Conservation (phyloP, 805 yeast genomes). For the Zygosaccharomyces rouxii region DNA sequence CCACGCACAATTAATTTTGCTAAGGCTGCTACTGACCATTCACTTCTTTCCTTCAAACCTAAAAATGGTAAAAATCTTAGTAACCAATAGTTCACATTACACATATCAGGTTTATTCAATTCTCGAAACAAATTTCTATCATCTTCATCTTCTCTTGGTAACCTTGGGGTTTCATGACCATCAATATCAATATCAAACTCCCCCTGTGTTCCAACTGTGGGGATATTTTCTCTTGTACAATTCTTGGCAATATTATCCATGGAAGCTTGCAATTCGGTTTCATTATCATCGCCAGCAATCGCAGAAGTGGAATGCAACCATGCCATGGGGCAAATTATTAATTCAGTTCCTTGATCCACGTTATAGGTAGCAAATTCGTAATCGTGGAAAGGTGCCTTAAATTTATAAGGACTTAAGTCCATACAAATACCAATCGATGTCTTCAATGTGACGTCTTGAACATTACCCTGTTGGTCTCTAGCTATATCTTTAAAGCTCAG, state of each 20-base stretch:
- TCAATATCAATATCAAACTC: constrained; percentile 23
- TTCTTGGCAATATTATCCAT: constrained; percentile 11
- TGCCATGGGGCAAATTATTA: constrained; percentile 78
- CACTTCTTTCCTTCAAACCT: constrained; percentile 31
- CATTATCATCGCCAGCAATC: constrained; percentile 17
- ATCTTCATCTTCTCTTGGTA: constrained; percentile 9
- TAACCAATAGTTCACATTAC: constrained; percentile 70
- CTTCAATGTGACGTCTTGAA: constrained; percentile 32
- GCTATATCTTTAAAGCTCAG: constrained; percentile 33
- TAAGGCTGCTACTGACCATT: constrained; percentile 16
- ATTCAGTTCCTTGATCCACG: constrained; percentile 42
- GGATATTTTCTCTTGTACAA: constrained; percentile 17
- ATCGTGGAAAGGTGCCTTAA: constrained; percentile 68
- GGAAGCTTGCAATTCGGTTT: constrained; percentile 12
- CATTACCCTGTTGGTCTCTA: constrained; percentile 10
- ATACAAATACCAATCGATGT: constrained; percentile 82
- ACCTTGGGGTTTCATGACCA: constrained; percentile 11
- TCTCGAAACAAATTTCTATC: constrained; percentile 19
- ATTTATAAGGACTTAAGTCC: constrained; percentile 88
- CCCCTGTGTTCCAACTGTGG: constrained; percentile 27
- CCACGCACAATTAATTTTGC: constrained; percentile 7
- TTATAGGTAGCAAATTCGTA: constrained; percentile 68
- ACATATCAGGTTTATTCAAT: constrained; percentile 40
- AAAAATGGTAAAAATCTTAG: constrained; percentile 62
- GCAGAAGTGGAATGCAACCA: constrained; percentile 63